Conservation (phyloP, 2,329 filamentous ascomycete species). For the Leptoxyphium fumago region DNA sequence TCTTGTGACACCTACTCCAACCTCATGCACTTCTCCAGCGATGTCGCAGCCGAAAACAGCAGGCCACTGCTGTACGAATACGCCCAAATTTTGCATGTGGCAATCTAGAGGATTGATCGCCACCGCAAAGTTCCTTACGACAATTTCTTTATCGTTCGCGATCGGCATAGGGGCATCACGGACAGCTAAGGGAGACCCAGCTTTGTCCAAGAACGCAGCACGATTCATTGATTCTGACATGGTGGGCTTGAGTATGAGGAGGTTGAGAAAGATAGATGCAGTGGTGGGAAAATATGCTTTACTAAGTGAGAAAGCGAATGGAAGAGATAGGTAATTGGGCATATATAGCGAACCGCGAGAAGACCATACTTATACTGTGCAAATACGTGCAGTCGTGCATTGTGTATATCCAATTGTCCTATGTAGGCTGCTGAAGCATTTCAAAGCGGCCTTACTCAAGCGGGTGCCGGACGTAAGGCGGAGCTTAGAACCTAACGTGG, state of each 20-base stretch:
- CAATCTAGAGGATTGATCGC: constrained; percentile 27
- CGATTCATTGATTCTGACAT: not conserved
- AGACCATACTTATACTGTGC: not conserved
- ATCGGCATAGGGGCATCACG: constrained; percentile 18
- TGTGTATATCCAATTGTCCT: not conserved
- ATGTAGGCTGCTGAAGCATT: not conserved
- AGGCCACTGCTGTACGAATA: constrained; percentile 21
- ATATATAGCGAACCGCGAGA: not conserved
- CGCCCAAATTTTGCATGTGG: constrained; percentile 21
- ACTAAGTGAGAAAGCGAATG: not conserved
- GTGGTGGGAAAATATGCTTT: not conserved
- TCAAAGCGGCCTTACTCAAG: not conserved
- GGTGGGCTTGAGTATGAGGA: not conserved
- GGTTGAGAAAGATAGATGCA: not conserved
- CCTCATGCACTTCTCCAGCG: constrained; percentile 22
- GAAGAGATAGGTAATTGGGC: not conserved
- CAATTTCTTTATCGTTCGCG: constrained; percentile 18
- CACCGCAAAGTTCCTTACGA: constrained; percentile 22
- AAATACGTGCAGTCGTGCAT: not conserved
- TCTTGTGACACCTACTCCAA: constrained; percentile 18
- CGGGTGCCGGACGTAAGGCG: not conserved
- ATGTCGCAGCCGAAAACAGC: constrained; percentile 23
- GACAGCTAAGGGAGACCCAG: constrained; percentile 6
- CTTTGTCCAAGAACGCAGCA: not conserved
- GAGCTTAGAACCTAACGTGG: too few species aligned